phyloP scores from a whole-genome alignment of 768 basidiomycete genomes.

The Lyophyllum atratum region DNA sequence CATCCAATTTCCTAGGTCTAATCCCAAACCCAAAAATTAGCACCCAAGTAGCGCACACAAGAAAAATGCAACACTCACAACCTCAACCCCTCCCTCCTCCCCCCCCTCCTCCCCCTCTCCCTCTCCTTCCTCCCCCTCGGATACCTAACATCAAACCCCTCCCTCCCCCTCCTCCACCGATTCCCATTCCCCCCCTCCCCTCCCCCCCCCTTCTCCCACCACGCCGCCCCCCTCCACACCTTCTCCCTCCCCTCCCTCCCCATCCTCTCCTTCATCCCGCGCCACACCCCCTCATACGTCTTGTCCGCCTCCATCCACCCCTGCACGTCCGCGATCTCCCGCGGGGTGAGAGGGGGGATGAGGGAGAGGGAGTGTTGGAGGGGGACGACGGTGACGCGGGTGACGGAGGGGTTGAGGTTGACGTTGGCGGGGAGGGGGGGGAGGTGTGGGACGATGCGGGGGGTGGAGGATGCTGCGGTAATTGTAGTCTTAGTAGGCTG shows the following conservation, averaged over 20 bases:
- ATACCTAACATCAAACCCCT: constrained; percentile 45
- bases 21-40: background rate
- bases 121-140: constrained; percentile 19
- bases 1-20: constrained; percentile 62
- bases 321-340: constrained; percentile 55
- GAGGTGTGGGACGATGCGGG: constrained; percentile 11
- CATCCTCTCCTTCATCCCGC: constrained; percentile 34
- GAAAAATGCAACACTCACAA: constrained; percentile 59
- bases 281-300: constrained; percentile 24
- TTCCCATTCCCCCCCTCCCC: constrained; percentile 40
- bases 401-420: constrained; percentile 55
- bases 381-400: constrained; percentile 63
- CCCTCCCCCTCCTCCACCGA: constrained; percentile 39
- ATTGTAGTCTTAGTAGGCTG: background rate
- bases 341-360: constrained; percentile 53
- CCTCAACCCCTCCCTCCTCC: constrained; percentile 24
- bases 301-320: constrained; percentile 56
- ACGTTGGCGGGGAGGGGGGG: constrained; percentile 47
- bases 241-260: constrained; percentile 20
- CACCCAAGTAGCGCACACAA: constrained; percentile 8
- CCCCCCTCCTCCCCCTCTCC: constrained; percentile 33
- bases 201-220: constrained; percentile 57
- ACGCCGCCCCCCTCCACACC: constrained; percentile 44
- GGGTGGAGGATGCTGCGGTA: background rate
- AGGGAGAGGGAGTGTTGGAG: constrained; percentile 49